A percentile compares a stretch with the other conserved stretches of the same genome.
phyloP scores from a whole-genome alignment of 352 stramenopile genomes.

The Hyaloperonospora arabidopsidis region DNA sequence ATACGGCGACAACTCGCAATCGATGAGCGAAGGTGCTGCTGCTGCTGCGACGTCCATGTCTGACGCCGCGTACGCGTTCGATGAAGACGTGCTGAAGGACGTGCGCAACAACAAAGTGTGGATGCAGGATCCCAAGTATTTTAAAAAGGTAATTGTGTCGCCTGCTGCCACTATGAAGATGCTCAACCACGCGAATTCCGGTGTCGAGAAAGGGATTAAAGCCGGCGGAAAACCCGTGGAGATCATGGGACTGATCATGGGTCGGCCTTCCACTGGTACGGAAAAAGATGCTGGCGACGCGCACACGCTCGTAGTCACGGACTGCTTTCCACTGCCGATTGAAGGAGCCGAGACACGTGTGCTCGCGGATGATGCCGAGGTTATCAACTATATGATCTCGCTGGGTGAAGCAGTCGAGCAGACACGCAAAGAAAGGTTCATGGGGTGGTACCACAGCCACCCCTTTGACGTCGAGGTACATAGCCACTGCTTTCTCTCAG shows the following conservation, averaged over 20 bases:
- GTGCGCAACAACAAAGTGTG: conserved; percentile 84
- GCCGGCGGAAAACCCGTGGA: conserved; percentile 93
- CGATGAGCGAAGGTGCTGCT: conserved; percentile 18
- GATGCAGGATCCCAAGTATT: conserved; percentile 92
- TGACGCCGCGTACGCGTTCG: conserved; percentile 71
- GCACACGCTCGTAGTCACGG: conserved; percentile 93
- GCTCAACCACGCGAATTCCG: conserved; percentile 95
- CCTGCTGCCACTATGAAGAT: conserved; percentile 94
- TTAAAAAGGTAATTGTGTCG: conserved; percentile 93
- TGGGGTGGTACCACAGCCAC: conserved; percentile 99
- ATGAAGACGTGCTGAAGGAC: conserved; percentile 80
- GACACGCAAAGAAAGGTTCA: conserved; percentile 95
- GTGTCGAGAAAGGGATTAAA: conserved; percentile 97
- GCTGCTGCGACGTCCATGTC: conserved; percentile 27
- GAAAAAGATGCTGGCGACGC: conserved; percentile 83
- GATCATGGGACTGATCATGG: conserved; percentile 98
- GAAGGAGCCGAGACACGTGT: conserved; percentile 94
- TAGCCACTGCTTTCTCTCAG: conserved; percentile 96
- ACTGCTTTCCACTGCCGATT: conserved; percentile 97
- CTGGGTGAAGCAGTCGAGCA: conserved; percentile 91
- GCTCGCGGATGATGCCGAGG: conserved; percentile 93
- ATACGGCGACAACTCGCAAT: too few relatives aligned
- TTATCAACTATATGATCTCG: conserved; percentile 99
- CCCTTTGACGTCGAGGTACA: conserved; percentile 96
- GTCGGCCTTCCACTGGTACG: conserved; percentile 81